Evolutionary conservation across 179 eudicot genomes (phyloP), one percentile per base, ranked within the genome.

Genomic region (Pouteria campechiana): DNA sequence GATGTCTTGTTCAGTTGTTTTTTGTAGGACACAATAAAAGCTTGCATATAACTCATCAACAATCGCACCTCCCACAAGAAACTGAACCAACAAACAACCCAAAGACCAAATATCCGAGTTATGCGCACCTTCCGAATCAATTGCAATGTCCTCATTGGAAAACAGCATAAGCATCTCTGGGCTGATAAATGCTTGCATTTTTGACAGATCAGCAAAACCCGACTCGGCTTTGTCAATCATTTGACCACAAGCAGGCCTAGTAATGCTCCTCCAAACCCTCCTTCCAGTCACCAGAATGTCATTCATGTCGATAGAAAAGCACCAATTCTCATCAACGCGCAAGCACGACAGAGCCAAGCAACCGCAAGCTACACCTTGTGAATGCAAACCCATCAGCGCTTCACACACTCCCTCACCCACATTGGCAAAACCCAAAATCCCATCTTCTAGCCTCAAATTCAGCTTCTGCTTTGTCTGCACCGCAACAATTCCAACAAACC

Each of bases 41-140:
- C 61, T 67, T 33, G 42, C 46, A 50, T 12, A 37, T 34, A 66
- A 63, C 45, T 53, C 67, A 25, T 74, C 61, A 17, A 10, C 44
- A 64, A 81, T 74, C 25, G 69, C 54, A 29, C 80, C 57, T 42
- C 95, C 90, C 41, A 50, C 14, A 46, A 81, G 55, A 54, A 85
- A 59, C 65, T 60, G 60, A 30, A 81, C 57, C 18, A 89, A 38
- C 32, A 76, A 45, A 67, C 81, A 81, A 37, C 78, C 83, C 23
- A 85, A 41, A 17, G 67, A 75, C 97, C 95, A 89, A 28, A 76
- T 72, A 78, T 85, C 93, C 12, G 78, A 74, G 47, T 61, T 54
- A 66, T 41, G 29, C 18, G 58, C 58, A 17, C 27, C 50, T 25
- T 12, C 60, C 18, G 32, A 46, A 25, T 44, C 72, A n/a, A 67